Evolutionary conservation across 257 asterid species (phyloP), one percentile per base, ranked within the genome.

Genomic region (Rehmannia glutinosa): DNA sequence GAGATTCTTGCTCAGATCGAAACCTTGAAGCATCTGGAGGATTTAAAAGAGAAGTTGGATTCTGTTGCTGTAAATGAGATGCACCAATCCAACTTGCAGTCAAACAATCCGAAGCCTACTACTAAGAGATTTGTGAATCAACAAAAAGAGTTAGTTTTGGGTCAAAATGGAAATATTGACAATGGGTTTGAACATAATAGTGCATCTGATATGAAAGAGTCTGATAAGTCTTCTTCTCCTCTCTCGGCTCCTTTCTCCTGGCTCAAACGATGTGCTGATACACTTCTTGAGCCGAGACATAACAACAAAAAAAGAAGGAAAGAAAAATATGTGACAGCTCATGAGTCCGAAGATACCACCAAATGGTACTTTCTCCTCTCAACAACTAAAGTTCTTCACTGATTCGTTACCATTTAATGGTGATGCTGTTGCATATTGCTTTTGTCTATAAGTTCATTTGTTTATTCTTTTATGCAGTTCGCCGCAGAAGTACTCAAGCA

Each of bases 211-310:
- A 46, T 25, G 30, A 78, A 78, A 68, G 87, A 68, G 70, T 64
- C 81, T 9, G 79, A 73, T 46, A 78, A 66, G 66, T 53, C 84
- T 16, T 63, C 90, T 61, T 85, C 97, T 78, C 88, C 92, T 36
- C 85, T 90, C 62, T 71, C 92, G 77, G 76, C 87, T 68, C 87
- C 99, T 66, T 75, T 94, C 20, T 85, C 95, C 2, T 94, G 96
- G 99, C 82, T 94, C 61, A 94, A 85, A 74, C 76, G 97, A 23
- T 88, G 87, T 78, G 99, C 97, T 73, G 96, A 94, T 84, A 83
- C 92, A 1, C 71, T 94, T 52, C 86, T 88, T 32, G 99, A 94
- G 72, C 96, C 72, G 64, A 80, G 80, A 15, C 91, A 66, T 70
- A 87, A 72, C 64, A 84, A 69, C 73, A 93, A 88, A 56, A 90